These are phyloP conservation scores for Geotrichum restrictum DNA, from an alignment of 1,139 yeast species.

Conservation along the genomic window DNA sequence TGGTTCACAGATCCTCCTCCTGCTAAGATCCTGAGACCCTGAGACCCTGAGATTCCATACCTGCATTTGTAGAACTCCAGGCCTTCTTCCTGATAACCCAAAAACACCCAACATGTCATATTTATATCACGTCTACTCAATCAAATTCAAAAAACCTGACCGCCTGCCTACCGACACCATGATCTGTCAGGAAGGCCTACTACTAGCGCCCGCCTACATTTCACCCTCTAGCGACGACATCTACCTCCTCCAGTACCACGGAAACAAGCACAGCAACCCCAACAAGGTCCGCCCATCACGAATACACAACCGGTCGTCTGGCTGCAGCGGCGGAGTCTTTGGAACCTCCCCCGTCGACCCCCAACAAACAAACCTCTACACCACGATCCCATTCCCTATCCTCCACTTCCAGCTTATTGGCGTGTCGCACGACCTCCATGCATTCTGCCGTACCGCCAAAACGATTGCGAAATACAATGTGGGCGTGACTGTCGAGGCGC, in stretches of 20 bases:
- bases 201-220: slow-evolving; percentile 1
- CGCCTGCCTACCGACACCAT: neutral
- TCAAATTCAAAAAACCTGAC: slow-evolving; percentile 7
- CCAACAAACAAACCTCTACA: neutral
- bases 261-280: slow-evolving; percentile 2
- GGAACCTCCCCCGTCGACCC: neutral
- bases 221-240: neutral
- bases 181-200: slow-evolving; percentile 4
- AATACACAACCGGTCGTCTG: neutral
- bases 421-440: neutral
- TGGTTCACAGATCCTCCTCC: too few species aligned
- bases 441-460: slow-evolving; percentile 3
- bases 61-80: too few species aligned
- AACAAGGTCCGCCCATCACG: neutral
- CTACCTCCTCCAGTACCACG: slow-evolving; percentile 13
- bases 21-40: too few species aligned
- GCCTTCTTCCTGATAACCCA: too few species aligned
- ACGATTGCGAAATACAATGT: slow-evolving; percentile 13
- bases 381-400: neutral
- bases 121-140: slow-evolving; percentile 11
- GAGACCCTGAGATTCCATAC: too few species aligned
- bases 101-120: neutral
- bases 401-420: slow-evolving; percentile 3
- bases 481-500: slow-evolving; percentile 3
- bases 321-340: neutral